phyloP scores from a whole-genome alignment of 257 asterid genomes.

The Buddleja alternifolia region DNA sequence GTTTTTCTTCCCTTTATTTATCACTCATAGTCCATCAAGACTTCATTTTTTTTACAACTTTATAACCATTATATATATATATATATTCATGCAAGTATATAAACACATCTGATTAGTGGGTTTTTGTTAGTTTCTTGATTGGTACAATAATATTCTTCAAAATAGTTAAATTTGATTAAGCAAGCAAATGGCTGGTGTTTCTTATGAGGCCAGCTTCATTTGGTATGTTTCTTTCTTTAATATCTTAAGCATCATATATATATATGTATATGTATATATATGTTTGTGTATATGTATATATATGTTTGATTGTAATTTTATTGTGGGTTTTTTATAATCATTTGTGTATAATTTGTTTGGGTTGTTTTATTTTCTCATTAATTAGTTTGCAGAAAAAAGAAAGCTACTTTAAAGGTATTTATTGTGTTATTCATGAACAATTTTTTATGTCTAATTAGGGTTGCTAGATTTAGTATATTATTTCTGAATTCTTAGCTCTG shows the following conservation, averaged over 20 bases:
- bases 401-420: slow-evolving; percentile 7
- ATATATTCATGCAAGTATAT: slow-evolving; percentile 38
- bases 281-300: not conserved
- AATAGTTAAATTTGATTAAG: slow-evolving; percentile 40
- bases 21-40: slow-evolving; percentile 29
- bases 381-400: slow-evolving; percentile 24
- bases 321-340: slow-evolving; percentile 24
- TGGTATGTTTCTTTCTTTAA: slow-evolving; percentile 39
- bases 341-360: slow-evolving; percentile 21
- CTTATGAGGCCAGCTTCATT: slow-evolving; percentile 53
- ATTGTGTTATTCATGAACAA: slow-evolving; percentile 18
- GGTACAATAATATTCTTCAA: slow-evolving; percentile 26
- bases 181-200: slow-evolving; percentile 41
- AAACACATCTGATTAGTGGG: slow-evolving; percentile 41
- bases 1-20: not conserved
- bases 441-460: slow-evolving; percentile 17
- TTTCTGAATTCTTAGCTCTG: slow-evolving; percentile 16
- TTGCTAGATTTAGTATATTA: slow-evolving; percentile 24
- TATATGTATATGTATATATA: not conserved
- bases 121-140: slow-evolving; percentile 28
- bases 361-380: slow-evolving; percentile 25
- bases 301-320: slow-evolving; percentile 19
- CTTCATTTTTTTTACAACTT: slow-evolving; percentile 25
- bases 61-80: slow-evolving; percentile 32
- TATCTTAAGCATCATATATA: slow-evolving; percentile 7